Percentiles rank a stretch among this genome's conserved stretches.
phyloP scores from a whole-genome alignment of 2,329 filamentous ascomycete genomes.

The Aspergillus awamori region DNA sequence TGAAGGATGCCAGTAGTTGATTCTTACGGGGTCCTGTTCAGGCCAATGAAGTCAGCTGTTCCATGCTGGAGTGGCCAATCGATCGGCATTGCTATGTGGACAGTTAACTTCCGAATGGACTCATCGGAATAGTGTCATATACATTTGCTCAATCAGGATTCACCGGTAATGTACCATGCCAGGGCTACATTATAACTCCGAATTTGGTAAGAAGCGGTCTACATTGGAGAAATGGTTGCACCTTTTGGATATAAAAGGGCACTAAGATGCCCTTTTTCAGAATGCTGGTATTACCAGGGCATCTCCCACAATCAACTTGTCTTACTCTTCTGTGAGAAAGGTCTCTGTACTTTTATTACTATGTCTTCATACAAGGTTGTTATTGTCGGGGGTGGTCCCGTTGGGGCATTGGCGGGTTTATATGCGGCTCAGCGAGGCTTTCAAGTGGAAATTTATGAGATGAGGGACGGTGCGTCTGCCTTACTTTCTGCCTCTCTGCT shows the following conservation, averaged over 20 bases:
- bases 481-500: too few species aligned
- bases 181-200: not conserved
- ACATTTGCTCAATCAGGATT: not conserved
- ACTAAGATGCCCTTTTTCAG: not conserved
- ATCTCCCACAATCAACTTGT: not conserved
- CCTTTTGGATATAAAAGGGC: not conserved
- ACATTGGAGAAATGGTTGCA: not conserved
- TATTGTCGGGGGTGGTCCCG: not conserved
- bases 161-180: not conserved
- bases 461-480: not conserved
- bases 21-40: not conserved
- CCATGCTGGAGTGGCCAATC: not conserved
- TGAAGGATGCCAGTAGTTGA: not conserved
- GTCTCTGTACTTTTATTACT: not conserved
- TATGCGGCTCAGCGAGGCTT: not conserved
- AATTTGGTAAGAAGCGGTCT: not conserved
- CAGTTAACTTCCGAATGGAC: not conserved
- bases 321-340: not conserved
- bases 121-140: not conserved
- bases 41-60: not conserved
- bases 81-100: not conserved
- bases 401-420: not conserved
- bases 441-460: not conserved
- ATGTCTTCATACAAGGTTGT: not conserved
- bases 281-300: not conserved